Evolutionary conservation across 2,329 filamentous ascomycete species (phyloP).

Genomic region (Neocucurbitaria cava): DNA sequence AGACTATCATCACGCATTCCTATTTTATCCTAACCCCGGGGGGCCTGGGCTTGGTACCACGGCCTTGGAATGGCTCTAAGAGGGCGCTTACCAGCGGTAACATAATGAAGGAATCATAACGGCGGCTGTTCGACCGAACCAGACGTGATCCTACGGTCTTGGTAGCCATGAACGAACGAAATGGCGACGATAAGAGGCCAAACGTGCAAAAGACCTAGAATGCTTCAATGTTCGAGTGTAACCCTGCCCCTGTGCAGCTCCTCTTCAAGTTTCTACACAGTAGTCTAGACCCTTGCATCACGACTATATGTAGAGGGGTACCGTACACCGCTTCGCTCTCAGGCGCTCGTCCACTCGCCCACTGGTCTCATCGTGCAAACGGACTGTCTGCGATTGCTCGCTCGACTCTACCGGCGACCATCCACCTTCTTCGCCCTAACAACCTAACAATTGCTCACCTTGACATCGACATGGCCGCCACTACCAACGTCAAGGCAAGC

Average conservation of each 20-base stretch:
- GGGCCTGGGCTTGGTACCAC: constrained; percentile 20
- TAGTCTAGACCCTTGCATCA: constrained; percentile 10
- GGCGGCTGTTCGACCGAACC: constrained; percentile 18
- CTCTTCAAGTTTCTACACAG: constrained; percentile 8
- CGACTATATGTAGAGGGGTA: constrained; percentile 21
- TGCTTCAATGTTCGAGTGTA: constrained; percentile 13
- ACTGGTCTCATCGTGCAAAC: constrained; percentile 2
- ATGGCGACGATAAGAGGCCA: constrained; percentile 21
- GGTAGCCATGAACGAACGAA: constrained; percentile 6
- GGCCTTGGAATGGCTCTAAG: constrained; percentile 24
- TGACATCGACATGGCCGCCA: constrained; percentile 26
- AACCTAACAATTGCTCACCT: constrained; percentile 1
- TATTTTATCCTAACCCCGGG: constrained; percentile 24
- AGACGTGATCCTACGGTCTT: constrained; percentile 19
- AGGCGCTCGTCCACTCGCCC: constrained; percentile 15
- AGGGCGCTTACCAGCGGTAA: constrained; percentile 28
- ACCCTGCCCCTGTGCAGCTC: constrained; percentile 21
- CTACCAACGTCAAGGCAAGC: constrained; percentile 34
- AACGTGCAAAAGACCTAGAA: constrained; percentile 1
- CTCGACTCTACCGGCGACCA: background rate
- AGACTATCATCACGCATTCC: constrained; percentile 25
- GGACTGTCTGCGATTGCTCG: background rate
- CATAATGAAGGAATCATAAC: constrained; percentile 7
- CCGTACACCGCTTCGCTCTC: background rate
- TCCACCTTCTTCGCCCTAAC: background rate